A percentile compares a stretch with the other conserved stretches of the same genome.
Conservation (phyloP, 169 alveolate species). For the Plasmodium ovale region DNA sequence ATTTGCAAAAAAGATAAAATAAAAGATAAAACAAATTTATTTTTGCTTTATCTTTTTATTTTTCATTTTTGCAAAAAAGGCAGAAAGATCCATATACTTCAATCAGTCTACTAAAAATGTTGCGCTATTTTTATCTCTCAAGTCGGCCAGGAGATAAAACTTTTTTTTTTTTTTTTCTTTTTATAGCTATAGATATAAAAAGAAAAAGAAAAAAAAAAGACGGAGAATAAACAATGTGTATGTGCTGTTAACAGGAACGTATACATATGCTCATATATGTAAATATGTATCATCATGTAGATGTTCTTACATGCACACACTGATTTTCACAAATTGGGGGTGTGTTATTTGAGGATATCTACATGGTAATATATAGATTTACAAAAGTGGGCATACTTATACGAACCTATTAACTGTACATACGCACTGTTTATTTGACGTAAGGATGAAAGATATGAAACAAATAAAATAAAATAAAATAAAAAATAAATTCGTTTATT, state of each 20-base stretch:
- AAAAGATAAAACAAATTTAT: background rate
- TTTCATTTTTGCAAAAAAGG: background rate
- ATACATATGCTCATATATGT: background rate
- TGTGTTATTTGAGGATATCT: too few species aligned
- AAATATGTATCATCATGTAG: background rate
- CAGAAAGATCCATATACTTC: constrained; percentile 67
- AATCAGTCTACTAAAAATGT: constrained; percentile 52
- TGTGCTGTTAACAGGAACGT: too few species aligned
- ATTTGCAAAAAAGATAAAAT: constrained; percentile 2
- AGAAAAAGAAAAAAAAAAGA: background rate
- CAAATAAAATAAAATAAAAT: too few species aligned
- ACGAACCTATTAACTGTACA: background rate
- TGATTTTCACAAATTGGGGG: background rate
- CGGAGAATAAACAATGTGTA: background rate
- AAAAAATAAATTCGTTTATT: too few species aligned
- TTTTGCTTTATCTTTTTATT: constrained; percentile 1
- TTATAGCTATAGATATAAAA: background rate
- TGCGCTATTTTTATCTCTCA: constrained; percentile 74
- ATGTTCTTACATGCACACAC: background rate
- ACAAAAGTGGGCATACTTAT: background rate
- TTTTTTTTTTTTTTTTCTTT: background rate
- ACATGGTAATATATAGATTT: too few species aligned
- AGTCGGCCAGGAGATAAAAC: constrained; percentile 67
- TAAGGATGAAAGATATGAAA: constrained; percentile 27
- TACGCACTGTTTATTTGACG: constrained; percentile 19